Base-by-base conservation (phyloP, 306 rosid genomes). In the Quillaja saponaria region DNA sequence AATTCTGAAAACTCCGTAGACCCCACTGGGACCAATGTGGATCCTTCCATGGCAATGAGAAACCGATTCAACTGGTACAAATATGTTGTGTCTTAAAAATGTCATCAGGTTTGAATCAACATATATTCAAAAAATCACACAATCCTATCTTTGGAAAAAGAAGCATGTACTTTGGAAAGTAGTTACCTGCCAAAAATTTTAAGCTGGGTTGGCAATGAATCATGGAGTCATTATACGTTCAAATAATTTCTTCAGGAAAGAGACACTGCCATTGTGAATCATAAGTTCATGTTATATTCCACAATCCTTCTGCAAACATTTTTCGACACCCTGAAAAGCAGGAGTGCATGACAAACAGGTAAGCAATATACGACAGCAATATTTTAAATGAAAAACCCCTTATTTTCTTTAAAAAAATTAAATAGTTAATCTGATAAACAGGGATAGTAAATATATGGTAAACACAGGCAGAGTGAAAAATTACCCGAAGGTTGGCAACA, bases 191-290 rank as follows among this genome's bases (percentile, higher is more conserved):
- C 96, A 92, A 69, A 83, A 86, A 70, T 92, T 96, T 67, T 89
- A 92, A n/a, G 90, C 95, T 65, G 99, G 89, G 71, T 89, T 84
- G 80, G 89, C 96, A 71, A 92, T 82, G 78, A 92, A 92, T 74
- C 89, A 58, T 16, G 99, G 88, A 59, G 95, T 84, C 70, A 57
- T 70, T 38, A 80, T 64, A 62, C 55, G 67, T 62, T 80, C 89
- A 58, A n/a, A 85, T 69, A 63, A 92, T 76, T 80, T 89, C 82
- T 55, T 56, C 85, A 38, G 96, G 87, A 77, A 92, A 92, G 56
- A 92, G 66, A 73, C 99, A 92, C 99, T 92, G 94, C 73, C 63
- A 57, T 64, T 55, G 14, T 55, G 10, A 68, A 54, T 50, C 40
- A 69, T 41, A 13, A 18, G 51, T 17, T 50, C 48, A 42, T 16